Base-by-base conservation (phyloP, 441 rosid species). In the Bruguiera hainesii region DNA sequence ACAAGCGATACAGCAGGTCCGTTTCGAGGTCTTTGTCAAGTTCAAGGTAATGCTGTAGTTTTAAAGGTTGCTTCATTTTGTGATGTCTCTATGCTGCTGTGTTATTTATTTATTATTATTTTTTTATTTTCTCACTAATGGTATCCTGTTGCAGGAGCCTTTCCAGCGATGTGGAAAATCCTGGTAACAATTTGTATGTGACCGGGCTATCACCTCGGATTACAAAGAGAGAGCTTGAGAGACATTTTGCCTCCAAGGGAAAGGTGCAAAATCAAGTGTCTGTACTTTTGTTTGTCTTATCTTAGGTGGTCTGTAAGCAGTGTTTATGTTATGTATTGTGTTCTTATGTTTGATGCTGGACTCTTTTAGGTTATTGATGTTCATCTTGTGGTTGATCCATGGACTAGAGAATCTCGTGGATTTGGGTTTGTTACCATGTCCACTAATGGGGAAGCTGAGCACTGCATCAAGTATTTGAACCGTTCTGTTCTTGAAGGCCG, bases 331-430 rank as follows among this genome's bases (percentile, higher is more conserved):
- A 62, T 9, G 2, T 56, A 6, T 11, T 10, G 9, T n/a, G 5
- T 23, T 19, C 11, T 28, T 13, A 42, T 42, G 5, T 7, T 57
- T n/a, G 6, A 39, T 56, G 16, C 21, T 42, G 11, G 37, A 26
- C n/a, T 11, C 16, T 20, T 68, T 0, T 67, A 94, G 99, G 99
- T 94, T 52, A 73, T 75, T 78, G 97, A 89, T 79, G 94, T 89
- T 57, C 90, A 88, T 77, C 89, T 89, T 42, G 98, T 91, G 71
- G 90, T 89, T 67, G 98, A 94, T 75, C 98, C 97, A 60, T 79
- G 97, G 97, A 91, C 93, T 31, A 82, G 98, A 79, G 98, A 88
- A 56, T 85, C 96, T 71, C 93, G 97, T 2, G 98, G 99, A 7
- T 94, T 89, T 81, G 98, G 97, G 60, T 94, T 94, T 77, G 87